Conservation (phyloP, 1,139 yeast genomes). For the Blastobotrys elegans region DNA sequence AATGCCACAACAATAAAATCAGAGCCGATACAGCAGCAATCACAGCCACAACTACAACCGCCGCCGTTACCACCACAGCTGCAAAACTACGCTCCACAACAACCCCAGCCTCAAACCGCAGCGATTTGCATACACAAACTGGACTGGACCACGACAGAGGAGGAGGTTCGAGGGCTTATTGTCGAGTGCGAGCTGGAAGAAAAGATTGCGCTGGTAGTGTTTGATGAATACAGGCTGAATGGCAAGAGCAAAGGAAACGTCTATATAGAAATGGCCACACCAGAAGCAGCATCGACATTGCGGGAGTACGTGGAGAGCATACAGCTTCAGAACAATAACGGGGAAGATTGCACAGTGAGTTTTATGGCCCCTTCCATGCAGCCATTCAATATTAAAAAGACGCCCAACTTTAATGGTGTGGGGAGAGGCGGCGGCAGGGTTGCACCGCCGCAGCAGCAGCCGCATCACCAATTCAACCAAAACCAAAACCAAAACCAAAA, state of each 20-base stretch:
- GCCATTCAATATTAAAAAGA: constrained; percentile 8
- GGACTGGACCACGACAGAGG: constrained; percentile 34
- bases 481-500: neutral
- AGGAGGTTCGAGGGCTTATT: constrained; percentile 33
- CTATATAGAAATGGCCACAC: constrained; percentile 19
- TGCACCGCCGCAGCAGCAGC: neutral
- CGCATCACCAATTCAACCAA: constrained; percentile 5
- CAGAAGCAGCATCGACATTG: constrained; percentile 17
- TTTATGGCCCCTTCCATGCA: constrained; percentile 5
- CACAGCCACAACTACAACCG: neutral
- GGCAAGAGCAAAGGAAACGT: constrained; percentile 33
- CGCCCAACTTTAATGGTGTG: neutral
- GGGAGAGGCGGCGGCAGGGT: constrained; percentile 2
- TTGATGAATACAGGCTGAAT: constrained; percentile 33
- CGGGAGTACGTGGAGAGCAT: constrained; percentile 1
- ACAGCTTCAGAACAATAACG: neutral
- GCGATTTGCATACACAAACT: constrained; percentile 18
- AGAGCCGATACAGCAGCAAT: neutral
- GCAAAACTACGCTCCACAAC: neutral
- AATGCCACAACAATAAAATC: neutral
- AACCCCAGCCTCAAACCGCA: neutral
- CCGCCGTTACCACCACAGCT: neutral
- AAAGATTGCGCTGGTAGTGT: constrained; percentile 25
- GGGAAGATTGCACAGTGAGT: neutral
- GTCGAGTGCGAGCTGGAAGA: constrained; percentile 26